Evolutionary conservation across 352 stramenopile genomes (phyloP).

Genomic region (Phytophthora pinifolia): DNA sequence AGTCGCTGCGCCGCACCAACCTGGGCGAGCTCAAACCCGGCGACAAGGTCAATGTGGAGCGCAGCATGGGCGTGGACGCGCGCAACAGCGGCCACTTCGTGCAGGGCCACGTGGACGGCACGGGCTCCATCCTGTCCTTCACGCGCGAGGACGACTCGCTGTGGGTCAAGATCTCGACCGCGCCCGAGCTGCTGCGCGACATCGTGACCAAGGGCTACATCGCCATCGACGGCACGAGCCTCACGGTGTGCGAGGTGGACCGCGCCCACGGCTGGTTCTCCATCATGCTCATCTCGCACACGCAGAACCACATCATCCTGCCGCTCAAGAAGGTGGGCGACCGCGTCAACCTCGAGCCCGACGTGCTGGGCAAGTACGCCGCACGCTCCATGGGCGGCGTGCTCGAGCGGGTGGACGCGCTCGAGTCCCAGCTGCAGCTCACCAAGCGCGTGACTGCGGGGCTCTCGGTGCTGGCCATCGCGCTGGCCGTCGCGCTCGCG

Average conservation of each 20-base stretch:
- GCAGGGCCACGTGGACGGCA: constrained; percentile 98
- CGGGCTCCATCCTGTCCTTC: constrained; percentile 89
- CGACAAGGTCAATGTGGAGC: constrained; percentile 95
- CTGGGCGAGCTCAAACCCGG: constrained; percentile 64
- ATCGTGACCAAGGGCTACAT: constrained; percentile 96
- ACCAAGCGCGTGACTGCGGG: constrained; percentile 30
- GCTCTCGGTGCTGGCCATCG: constrained; percentile 32
- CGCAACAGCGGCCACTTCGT: constrained; percentile 99
- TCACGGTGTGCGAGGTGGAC: constrained; percentile 96
- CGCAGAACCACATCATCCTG: constrained; percentile 96
- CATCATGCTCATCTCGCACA: constrained; percentile 99
- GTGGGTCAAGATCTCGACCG: constrained; percentile 92
- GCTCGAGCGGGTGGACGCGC: constrained; percentile 51
- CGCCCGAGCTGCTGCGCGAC: constrained; percentile 87
- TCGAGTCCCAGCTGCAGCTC: constrained; percentile 56
- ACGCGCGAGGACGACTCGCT: constrained; percentile 95
- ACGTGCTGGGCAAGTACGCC: constrained; percentile 93
- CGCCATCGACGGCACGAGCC: constrained; percentile 96
- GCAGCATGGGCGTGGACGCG: constrained; percentile 84
- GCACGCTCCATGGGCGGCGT: constrained; percentile 71
- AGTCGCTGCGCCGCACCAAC: constrained; percentile 96
- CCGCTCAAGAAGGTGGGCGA: constrained; percentile 90
- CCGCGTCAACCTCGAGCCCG: constrained; percentile 91
- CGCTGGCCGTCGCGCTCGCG: constrained; percentile 32
- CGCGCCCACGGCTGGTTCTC: constrained; percentile 92